Evolutionary conservation across 2,329 filamentous ascomycete species (phyloP).

Genomic region (Ceratocystis destructans): DNA sequence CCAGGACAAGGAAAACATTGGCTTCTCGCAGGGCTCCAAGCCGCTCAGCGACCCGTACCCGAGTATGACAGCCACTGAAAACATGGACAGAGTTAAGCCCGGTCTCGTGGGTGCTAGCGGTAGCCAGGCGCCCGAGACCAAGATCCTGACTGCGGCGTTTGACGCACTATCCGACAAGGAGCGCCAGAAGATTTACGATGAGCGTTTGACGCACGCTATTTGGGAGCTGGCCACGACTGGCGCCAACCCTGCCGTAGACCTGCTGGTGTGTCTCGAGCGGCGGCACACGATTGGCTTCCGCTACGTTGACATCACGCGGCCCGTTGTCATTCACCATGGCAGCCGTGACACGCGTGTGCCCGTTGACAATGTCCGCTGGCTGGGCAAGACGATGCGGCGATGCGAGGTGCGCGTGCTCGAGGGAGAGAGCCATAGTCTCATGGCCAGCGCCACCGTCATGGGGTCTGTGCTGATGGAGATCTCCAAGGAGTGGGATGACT

Average conservation of each 20-base stretch:
- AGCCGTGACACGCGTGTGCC: slow-evolving; percentile 82
- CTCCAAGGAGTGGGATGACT: slow-evolving; percentile 83
- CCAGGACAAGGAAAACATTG: slow-evolving; percentile 39
- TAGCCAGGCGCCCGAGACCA: slow-evolving; percentile 11
- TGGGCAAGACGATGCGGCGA: slow-evolving; percentile 82
- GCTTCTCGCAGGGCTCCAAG: slow-evolving; percentile 19
- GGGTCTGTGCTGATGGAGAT: slow-evolving; percentile 89
- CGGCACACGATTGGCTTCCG: slow-evolving; percentile 86
- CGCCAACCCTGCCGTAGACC: slow-evolving; percentile 84
- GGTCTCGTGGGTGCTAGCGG: slow-evolving; percentile 22
- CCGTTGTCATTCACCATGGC: slow-evolving; percentile 89
- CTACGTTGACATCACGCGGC: slow-evolving; percentile 86
- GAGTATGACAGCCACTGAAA: slow-evolving; percentile 29
- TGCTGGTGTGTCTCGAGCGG: slow-evolving; percentile 83
- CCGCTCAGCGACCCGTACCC: slow-evolving; percentile 21
- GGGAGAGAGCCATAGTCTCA: slow-evolving; percentile 85
- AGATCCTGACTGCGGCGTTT: slow-evolving; percentile 39
- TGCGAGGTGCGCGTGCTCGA: slow-evolving; percentile 86
- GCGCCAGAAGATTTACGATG: slow-evolving; percentile 64
- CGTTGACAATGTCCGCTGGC: slow-evolving; percentile 87
- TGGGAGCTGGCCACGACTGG: slow-evolving; percentile 87
- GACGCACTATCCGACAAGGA: slow-evolving; percentile 55
- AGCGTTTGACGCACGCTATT: slow-evolving; percentile 76
- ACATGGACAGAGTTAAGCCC: slow-evolving; percentile 36
- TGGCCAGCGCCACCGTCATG: slow-evolving; percentile 92